A percentile compares a stretch with the other conserved stretches of the same genome.
These are phyloP conservation scores for Punica granatum DNA, from an alignment of 345 rosid species.

Conservation along the genomic window DNA sequence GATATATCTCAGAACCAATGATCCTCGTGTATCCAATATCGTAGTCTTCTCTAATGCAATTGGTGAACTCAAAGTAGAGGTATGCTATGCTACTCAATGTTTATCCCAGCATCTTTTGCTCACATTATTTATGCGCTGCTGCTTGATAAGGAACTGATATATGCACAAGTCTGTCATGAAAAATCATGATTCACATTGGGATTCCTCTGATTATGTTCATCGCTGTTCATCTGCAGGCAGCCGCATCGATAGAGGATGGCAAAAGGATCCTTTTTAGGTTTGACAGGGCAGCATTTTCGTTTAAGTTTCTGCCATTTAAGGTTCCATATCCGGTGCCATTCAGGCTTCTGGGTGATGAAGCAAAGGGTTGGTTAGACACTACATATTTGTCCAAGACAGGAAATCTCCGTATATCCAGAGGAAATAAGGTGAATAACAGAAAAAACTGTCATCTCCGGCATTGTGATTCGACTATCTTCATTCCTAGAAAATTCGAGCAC, in stretches of 20 bases:
- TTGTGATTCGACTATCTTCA: background rate
- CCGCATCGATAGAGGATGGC: slow-evolving; percentile 56
- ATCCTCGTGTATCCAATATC: slow-evolving; percentile 85
- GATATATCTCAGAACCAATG: slow-evolving; percentile 56
- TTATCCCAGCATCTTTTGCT: too few relatives aligned
- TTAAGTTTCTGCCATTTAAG: slow-evolving; percentile 81
- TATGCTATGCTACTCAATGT: slow-evolving; percentile 14
- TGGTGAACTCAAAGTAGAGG: slow-evolving; percentile 97
- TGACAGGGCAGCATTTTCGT: slow-evolving; percentile 70
- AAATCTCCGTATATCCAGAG: slow-evolving; percentile 82
- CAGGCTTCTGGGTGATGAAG: slow-evolving; percentile 94
- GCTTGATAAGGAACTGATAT: too few relatives aligned
- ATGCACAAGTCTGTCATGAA: too few relatives aligned
- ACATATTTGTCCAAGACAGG: slow-evolving; percentile 82
- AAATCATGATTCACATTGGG: too few relatives aligned
- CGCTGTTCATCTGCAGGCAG: slow-evolving; percentile 42
- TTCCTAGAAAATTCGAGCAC: background rate
- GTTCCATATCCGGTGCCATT: slow-evolving; percentile 97
- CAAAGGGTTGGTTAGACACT: slow-evolving; percentile 88
- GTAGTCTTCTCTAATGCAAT: slow-evolving; percentile 73
- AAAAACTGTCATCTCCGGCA: background rate
- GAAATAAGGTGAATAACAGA: slow-evolving; percentile 63
- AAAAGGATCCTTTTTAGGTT: slow-evolving; percentile 63
- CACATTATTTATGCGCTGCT: background rate
- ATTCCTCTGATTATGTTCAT: slow-evolving; percentile 1